Conservation (phyloP, 2,329 filamentous ascomycete genomes). For the Fusarium sp. region DNA sequence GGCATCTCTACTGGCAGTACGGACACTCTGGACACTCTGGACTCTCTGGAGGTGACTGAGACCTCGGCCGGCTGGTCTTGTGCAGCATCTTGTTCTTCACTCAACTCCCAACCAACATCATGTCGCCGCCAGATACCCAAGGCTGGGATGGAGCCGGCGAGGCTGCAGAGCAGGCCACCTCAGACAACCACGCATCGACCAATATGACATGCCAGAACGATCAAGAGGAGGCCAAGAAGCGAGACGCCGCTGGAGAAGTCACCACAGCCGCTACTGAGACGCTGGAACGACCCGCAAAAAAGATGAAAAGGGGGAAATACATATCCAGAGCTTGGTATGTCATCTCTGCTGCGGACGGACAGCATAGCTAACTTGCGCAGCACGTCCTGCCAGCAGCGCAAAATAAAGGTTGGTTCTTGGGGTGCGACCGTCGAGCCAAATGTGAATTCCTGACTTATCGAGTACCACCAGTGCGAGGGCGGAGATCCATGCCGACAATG, state of each 20-base stretch:
- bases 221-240: conserved; percentile 3
- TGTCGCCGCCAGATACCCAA: not conserved
- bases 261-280: not conserved
- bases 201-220: not conserved
- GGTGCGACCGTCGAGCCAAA: not conserved
- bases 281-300: conserved; percentile 18
- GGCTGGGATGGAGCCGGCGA: not conserved
- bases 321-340: conserved; percentile 33
- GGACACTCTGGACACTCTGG: too few relatives aligned
- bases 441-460: not conserved
- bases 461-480: conserved; percentile 20
- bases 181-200: too few relatives aligned
- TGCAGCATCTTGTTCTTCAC: too few relatives aligned
- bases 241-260: not conserved
- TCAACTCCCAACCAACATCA: not conserved
- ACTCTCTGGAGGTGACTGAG: too few relatives aligned
- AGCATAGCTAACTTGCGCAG: not conserved
- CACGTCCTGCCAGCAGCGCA: conserved; percentile 33
- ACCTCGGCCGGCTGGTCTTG: not conserved
- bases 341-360: too few relatives aligned
- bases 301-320: conserved; percentile 34
- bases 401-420: conserved; percentile 25
- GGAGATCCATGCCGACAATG: conserved; percentile 31
- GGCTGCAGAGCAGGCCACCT: not conserved
- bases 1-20: too few relatives aligned